Percentiles rank a stretch among this genome's conserved stretches.
Conservation (phyloP, 2,329 filamentous ascomycete genomes). For the Xylaria sp. region DNA sequence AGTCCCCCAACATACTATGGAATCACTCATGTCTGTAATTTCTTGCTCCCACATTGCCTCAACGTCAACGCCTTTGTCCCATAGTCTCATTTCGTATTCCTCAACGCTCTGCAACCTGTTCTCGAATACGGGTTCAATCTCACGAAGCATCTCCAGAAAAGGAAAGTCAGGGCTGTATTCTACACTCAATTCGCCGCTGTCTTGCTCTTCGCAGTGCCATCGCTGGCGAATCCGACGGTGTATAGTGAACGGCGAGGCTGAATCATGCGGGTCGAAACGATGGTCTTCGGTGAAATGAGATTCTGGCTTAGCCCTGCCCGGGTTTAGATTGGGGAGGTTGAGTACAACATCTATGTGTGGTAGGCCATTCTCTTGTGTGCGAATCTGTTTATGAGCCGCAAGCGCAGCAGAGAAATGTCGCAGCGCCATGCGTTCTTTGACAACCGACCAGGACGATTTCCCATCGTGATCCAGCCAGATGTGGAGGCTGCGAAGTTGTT, state of each 20-base stretch:
- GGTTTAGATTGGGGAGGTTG: slow-evolving; percentile 1
- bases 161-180: not conserved
- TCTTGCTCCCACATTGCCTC: not conserved
- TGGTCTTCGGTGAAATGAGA: not conserved
- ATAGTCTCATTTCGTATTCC: not conserved
- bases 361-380: not conserved
- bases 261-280: too few species aligned
- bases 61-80: not conserved
- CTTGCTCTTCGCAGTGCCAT: not conserved
- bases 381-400: not conserved
- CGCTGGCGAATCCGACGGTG: slow-evolving; percentile 4
- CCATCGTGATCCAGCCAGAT: slow-evolving; percentile 11
- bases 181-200: not conserved
- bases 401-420: not conserved
- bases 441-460: not conserved
- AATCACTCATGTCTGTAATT: too few species aligned
- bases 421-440: slow-evolving; percentile 6
- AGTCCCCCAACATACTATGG: too few species aligned
- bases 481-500: slow-evolving; percentile 5
- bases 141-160: not conserved
- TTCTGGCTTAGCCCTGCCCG: not conserved
- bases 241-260: not conserved
- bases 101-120: not conserved
- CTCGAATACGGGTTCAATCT: too few species aligned
- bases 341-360: not conserved